Percentiles rank a stretch among this genome's conserved stretches.
phyloP scores from a whole-genome alignment of 2,329 filamentous ascomycete species.

The Microdochium paspali region DNA sequence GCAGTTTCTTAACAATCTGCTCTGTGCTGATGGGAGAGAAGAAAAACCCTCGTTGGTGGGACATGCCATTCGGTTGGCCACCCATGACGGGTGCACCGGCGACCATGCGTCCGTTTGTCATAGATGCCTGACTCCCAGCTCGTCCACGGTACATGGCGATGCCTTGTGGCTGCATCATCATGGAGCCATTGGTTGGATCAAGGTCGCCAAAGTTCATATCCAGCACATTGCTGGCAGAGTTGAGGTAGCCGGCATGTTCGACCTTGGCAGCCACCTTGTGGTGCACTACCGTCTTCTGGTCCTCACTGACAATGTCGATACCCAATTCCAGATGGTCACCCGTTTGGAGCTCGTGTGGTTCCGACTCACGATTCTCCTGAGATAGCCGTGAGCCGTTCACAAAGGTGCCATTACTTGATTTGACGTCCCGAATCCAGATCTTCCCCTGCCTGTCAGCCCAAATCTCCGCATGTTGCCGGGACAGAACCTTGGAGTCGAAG shows the following conservation, averaged over 20 bases:
- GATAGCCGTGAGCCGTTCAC: constrained; percentile 88
- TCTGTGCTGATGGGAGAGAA: constrained; percentile 86
- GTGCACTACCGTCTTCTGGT: constrained; percentile 96
- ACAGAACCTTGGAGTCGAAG: constrained; percentile 97
- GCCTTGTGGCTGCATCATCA: constrained; percentile 61
- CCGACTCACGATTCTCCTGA: constrained; percentile 90
- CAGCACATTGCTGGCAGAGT: constrained; percentile 63
- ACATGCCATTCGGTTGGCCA: constrained; percentile 46
- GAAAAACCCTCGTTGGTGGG: constrained; percentile 76
- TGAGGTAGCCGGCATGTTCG: constrained; percentile 83
- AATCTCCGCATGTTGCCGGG: constrained; percentile 90
- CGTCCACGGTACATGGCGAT: constrained; percentile 63
- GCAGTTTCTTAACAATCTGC: constrained; percentile 81
- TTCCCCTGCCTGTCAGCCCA: constrained; percentile 79
- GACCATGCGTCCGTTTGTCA: constrained; percentile 50
- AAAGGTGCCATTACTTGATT: constrained; percentile 97
- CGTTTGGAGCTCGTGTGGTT: constrained; percentile 86
- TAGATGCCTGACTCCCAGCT: constrained; percentile 56
- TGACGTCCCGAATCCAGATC: constrained; percentile 93
- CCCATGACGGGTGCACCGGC: constrained; percentile 38
- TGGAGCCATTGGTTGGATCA: constrained; percentile 66
- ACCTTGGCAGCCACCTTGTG: constrained; percentile 97
- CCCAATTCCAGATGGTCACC: constrained; percentile 89
- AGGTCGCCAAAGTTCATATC: constrained; percentile 91
- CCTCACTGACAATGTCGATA: constrained; percentile 97